Evolutionary conservation across 306 rosid species (phyloP), one percentile per base, ranked within the genome.

Genomic region (Pterocarpus macrocarpus): DNA sequence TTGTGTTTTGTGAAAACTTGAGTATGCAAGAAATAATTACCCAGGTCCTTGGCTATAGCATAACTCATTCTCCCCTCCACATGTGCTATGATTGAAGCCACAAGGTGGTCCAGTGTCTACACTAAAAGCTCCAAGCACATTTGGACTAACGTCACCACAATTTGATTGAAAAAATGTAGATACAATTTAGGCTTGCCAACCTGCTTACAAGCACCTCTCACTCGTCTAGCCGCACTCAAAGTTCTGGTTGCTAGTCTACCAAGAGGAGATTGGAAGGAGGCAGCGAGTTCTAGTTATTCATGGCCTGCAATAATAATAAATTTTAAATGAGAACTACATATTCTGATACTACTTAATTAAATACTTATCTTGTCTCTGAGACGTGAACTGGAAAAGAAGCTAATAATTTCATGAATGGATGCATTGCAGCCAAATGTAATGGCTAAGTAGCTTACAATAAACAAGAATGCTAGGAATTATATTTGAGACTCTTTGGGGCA

Each of bases 141-240:
- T 94, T 69, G 98, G 98, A 85, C 97, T 94, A 75, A 94, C 98
- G 86, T 94, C 98, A 71, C 98, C 98, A 69, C 94, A 92, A 81
- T 94, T 94, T 16, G 98, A 86, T 77, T 94, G 98, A 77, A 97
- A 94, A 84, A 94, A 94, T 59, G 93, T 97, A 76, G 98, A 89
- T 30, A 92, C 97, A 94, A 94, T 74, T 61, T 79, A 73, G 97
- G 94, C 80, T 80, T 87, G 74, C 82, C 87, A 85, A 72, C 90
- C 70, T 87, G 87, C 89, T 80, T 82, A 34, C 78, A 80, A 84
- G 86, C 79, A 82, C 88, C 87, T 80, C 98, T 89, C 79, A 94
- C 97, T 62, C 97, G 94, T 76, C 83, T 88, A 56, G 93, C 88
- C 79, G 85, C 85, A 72, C 92, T 92, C 15, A 50, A 81, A 59